Base-by-base conservation (phyloP, 495 filamentous ascomycete genomes). In the Xylaria intraflava region DNA sequence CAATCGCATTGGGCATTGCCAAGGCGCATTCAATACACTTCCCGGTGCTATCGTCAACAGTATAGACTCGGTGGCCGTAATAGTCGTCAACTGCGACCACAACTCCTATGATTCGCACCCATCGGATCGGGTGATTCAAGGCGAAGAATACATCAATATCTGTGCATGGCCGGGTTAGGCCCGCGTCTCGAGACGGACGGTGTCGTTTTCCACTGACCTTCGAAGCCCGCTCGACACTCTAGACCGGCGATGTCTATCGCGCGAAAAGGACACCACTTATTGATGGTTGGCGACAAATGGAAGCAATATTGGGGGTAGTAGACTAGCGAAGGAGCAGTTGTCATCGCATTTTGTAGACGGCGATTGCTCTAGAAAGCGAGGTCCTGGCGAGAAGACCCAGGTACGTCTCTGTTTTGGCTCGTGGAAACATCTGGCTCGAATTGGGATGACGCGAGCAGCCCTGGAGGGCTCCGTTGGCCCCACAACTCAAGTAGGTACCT, bases 91-190 rank as follows among this genome's bases (percentile, higher is more conserved):
- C 74, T 11, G 87, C 86, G 43, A 95, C 85, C 17, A 98, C 78
- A 14, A 85, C 66, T 11, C 92, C 93, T 20, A 85, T 78, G 16
- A 96, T 60, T 56, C 84, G 81, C 36, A 93, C 81, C 80, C 83
- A 96, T 76, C 83, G 84, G 54, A 97, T 86, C 0, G 94, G 93
- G 68, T 97, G 90, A 72, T 96, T 96, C 30, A 78, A 63, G 72
- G 85, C 76, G 72, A 92, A 90, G 72, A 81, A 93, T 17, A 92
- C 70, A 60, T 83, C 72, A 66, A 88, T 83, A 48, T 80, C 85
- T 91, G 55, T 41, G 16, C 9, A 38, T 43, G 46, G 48, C 49
- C 55, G 22, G 60, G 50, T 51, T 30, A 35, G 11, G 45, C 14
- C 54, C 27, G 16, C 23, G 24, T 38, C 39, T 40, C 17, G 17